A percentile compares a stretch with the other conserved stretches of the same genome.
Evolutionary conservation across 352 stramenopile species (phyloP).

Genomic region (Pythium apleroticum): DNA sequence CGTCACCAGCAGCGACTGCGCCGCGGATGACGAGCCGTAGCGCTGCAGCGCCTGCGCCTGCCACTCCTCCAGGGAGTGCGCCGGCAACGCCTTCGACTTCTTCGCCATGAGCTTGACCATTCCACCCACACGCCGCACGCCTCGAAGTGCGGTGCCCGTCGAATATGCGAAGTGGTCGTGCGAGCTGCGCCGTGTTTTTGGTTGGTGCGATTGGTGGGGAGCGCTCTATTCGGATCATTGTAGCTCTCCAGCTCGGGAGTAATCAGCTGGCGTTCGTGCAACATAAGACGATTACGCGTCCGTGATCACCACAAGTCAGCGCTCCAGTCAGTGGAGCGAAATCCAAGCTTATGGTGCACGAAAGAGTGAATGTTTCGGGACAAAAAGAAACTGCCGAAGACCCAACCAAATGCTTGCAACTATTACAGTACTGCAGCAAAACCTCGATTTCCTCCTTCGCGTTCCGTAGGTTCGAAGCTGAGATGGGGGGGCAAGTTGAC

Average conservation of each 20-base stretch:
- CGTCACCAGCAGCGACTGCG: conserved; percentile 38
- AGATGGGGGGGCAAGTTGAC: no score
- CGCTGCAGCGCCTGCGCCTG: conserved; percentile 36
- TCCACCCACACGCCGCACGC: neutral
- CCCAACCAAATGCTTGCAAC: no score
- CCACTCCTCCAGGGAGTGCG: conserved; percentile 45
- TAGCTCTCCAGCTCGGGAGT: neutral
- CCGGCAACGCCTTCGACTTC: conserved; percentile 40
- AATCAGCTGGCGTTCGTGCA: neutral
- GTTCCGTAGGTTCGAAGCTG: no score
- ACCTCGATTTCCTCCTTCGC: no score
- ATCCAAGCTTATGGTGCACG: neutral
- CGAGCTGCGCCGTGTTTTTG: neutral
- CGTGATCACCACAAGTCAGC: no score
- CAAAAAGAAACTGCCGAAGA: neutral
- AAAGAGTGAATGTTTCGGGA: neutral
- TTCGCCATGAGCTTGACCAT: conserved; percentile 45
- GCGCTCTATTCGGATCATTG: conserved; percentile 19
- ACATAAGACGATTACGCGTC: neutral
- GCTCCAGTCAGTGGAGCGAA: neutral
- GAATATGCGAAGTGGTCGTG: conserved; percentile 3
- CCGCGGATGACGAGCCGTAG: conserved; percentile 8
- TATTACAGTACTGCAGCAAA: neutral
- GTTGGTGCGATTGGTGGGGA: conserved; percentile 12
- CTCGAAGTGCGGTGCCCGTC: neutral